Evolutionary conservation across 2,329 filamentous ascomycete species (phyloP), one percentile per base, ranked within the genome.

Genomic region (Periconia macrospinosa): DNA sequence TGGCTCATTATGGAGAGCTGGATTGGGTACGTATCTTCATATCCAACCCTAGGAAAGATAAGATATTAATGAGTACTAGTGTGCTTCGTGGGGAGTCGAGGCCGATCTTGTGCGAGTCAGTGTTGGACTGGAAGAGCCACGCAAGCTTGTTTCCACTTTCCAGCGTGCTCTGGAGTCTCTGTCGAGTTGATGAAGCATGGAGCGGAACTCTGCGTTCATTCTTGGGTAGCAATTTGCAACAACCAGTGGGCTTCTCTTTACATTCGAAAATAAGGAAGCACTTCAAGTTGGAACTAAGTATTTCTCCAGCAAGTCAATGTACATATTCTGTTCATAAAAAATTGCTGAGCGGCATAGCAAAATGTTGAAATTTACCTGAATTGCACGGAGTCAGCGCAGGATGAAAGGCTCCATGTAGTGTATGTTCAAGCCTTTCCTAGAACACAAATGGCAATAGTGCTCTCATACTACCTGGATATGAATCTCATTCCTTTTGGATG

Each of bases 1-100:
- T 99, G 30, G 94, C 94, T 5, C 94, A 99, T 74, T 99, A 94
- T 67, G 81, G 83, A 44, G 94, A 99, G 78, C 74, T 97, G 41
- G 87, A 92, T n/a, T 99, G 94, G 94, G 82, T 83, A 75, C 67
- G 79, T 75, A 37, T 37, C 33, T 42, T 45, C 13, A 37, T 20
- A 19, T 10, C 18, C n/a, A 37, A 19, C n/a, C 23, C 7, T 17
- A 33, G 20, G 7, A 17, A 17, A 47, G 42, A 9, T 15, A 27
- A 19, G 35, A 11, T 27, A 42, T 59, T 67, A 49, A 67, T 46
- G 3, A 33, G 2, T 13, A 20, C n/a, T 47, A 83, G 81, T 91
- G 90, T 42, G 85, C 83, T 23, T 80, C 86, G 55, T 93, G 88
- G 71, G 91, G 92, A 0, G 90, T 97, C 2, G 88, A 94, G 50